Percentiles rank a stretch among this genome's conserved stretches.
phyloP scores from a whole-genome alignment of 495 filamentous ascomycete species.

The Penicillium bovifimosum region DNA sequence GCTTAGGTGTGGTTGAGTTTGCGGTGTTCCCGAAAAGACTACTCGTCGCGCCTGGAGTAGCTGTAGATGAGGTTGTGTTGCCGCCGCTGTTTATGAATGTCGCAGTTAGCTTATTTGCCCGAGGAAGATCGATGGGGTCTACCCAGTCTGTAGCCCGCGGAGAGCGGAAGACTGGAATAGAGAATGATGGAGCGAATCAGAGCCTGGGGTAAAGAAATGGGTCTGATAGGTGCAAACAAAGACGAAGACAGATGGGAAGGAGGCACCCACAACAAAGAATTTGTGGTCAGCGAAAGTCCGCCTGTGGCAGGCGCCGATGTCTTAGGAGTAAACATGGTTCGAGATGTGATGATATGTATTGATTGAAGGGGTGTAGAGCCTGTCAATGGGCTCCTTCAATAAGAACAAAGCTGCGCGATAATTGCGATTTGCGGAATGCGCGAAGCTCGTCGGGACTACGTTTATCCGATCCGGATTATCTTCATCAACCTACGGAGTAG shows the following conservation, averaged over 20 bases:
- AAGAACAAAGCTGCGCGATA: neutral
- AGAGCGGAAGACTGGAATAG: neutral
- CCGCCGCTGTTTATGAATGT: slow-evolving; percentile 17
- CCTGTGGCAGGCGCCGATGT: slow-evolving; percentile 45
- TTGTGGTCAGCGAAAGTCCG: slow-evolving; percentile 75
- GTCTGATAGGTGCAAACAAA: slow-evolving; percentile 2
- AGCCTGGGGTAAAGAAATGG: slow-evolving; percentile 4
- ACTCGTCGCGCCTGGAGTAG: slow-evolving; percentile 24
- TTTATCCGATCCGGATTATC: slow-evolving; percentile 13
- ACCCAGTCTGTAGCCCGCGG: neutral
- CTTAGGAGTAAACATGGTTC: slow-evolving; percentile 54
- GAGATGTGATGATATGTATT: neutral
- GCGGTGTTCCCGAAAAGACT: slow-evolving; percentile 36
- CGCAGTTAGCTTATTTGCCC: neutral
- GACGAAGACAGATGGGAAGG: slow-evolving; percentile 3
- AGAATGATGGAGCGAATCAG: slow-evolving; percentile 1
- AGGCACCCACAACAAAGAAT: slow-evolving; percentile 60
- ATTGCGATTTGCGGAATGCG: slow-evolving; percentile 24
- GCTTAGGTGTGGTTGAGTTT: slow-evolving; percentile 29
- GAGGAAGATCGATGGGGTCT: neutral
- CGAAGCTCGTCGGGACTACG: slow-evolving; percentile 8
- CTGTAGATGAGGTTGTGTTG: slow-evolving; percentile 26
- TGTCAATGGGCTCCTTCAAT: neutral
- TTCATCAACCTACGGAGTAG: neutral
- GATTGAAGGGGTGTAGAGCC: slow-evolving; percentile 8